Base-by-base conservation (phyloP, 2,329 filamentous ascomycete genomes). In the Pseudocercospora ulei region DNA sequence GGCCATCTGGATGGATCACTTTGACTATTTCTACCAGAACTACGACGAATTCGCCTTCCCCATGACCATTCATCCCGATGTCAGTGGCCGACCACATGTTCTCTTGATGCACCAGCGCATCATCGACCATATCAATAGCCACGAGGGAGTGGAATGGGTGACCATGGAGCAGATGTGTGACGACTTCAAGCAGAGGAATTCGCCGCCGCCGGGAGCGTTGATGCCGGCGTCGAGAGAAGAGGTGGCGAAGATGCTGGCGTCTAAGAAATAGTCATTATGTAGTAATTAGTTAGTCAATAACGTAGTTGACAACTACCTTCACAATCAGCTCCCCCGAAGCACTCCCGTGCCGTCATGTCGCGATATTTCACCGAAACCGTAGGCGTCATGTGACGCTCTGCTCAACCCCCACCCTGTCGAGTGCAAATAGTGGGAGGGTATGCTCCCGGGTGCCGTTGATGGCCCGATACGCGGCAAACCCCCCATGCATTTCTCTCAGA, bases 41-140 rank as follows among this genome's bases (percentile, higher is more conserved):
- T 80, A 81, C 46, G 78, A 84, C 52, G 76, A 82, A 51, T 83
- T 83, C 46, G 70, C 82, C 36, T 84, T 84, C 50, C 79, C 80
- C 0, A 80, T 83, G 62, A 83, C 79, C 0, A 78, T 82, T 26
- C 80, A 84, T 57, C 80, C 80, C 26, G 54, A 57, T 52, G 75
- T 80, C 0, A 76, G 71, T 1, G 80, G 80, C 0, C 65, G 77
- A 4, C 80, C 79, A 0, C 80, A 84, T 58, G 79, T 76, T 0
- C 51, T 83, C 9, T 62, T 82, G 3, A 82, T 82, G 78, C 78
- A 82, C 48, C 77, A 82, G 58, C 68, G 75, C 9, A 43, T 78
- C n/a, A 81, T 82, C 41, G 75, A 82, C 49, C 67, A 81, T 40
- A 78, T 82, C 52, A 80, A 76, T 50, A 66, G 68, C 43, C 69